These are phyloP conservation scores for Penicillium bovifimosum DNA, from an alignment of 495 filamentous ascomycete genomes.

Conservation along the genomic window DNA sequence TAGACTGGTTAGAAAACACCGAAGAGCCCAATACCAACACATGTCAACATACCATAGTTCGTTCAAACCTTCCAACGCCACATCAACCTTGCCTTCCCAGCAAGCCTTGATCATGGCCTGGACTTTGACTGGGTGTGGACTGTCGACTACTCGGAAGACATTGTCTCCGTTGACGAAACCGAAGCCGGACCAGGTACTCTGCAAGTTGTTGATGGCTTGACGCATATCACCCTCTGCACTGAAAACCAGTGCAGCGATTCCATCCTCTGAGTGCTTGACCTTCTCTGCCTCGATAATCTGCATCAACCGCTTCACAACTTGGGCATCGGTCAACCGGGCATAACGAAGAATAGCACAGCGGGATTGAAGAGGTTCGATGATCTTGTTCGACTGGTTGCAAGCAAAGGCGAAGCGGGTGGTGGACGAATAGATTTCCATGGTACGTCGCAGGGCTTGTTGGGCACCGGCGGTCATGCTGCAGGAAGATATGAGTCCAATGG, in stretches of 20 bases:
- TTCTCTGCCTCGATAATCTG: constrained; percentile 89
- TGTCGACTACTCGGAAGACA: constrained; percentile 96
- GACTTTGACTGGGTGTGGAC: constrained; percentile 94
- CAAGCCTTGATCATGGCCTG: constrained; percentile 98
- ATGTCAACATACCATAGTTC: constrained; percentile 68
- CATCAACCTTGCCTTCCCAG: constrained; percentile 83
- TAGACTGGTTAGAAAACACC: constrained; percentile 8
- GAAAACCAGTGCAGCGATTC: constrained; percentile 91
- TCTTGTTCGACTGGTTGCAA: constrained; percentile 98
- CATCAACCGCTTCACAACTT: constrained; percentile 81
- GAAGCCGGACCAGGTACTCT: constrained; percentile 92
- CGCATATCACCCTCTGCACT: constrained; percentile 98
- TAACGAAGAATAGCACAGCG: constrained; percentile 96
- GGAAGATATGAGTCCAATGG: neutral
- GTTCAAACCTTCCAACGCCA: constrained; percentile 77
- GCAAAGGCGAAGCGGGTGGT: constrained; percentile 98
- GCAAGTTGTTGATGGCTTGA: constrained; percentile 97
- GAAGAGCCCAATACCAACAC: neutral
- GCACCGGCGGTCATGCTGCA: constrained; percentile 87
- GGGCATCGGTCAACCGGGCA: constrained; percentile 82
- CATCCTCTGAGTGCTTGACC: constrained; percentile 86
- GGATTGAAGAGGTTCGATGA: constrained; percentile 96
- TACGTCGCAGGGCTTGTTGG: constrained; percentile 90
- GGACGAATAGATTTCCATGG: constrained; percentile 98
- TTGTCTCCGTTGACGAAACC: constrained; percentile 97